Base-by-base conservation (phyloP, 768 basidiomycete genomes). In the Lentinus brumalis region DNA sequence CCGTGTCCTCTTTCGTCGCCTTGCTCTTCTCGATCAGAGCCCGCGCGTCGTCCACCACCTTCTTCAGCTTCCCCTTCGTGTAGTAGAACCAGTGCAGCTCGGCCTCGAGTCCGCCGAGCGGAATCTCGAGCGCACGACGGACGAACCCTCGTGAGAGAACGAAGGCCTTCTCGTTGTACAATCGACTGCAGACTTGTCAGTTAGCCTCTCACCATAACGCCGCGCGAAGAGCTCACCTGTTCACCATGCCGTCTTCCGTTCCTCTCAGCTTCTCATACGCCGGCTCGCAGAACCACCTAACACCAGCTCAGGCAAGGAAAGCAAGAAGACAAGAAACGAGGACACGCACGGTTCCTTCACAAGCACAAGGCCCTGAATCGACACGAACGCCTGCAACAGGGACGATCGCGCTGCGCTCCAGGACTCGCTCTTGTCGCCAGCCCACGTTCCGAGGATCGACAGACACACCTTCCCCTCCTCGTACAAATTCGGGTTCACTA, bases 391-490 rank as follows among this genome's bases (percentile, higher is more conserved):
- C 74, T 98, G 95, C 16, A 98, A 81, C 29, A 98, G 76, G 15
- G 93, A 96, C 1, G 94, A 96, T 47, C 91, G 81, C 39, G 85
- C 78, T 1, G 93, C 80, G 66, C 83, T 94, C 95, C 95, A 98
- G 7, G 84, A 87, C 76, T 98, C 94, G 61, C 81, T 89, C 69
- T 81, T 85, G 67, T 96, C 96, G 9, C 95, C 95, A 8, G 86
- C 82, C 95, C 95, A 97, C 0, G 94, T 96, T 15, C 92, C 92
- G 7, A 96, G 76, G 51, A 96, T 92, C 15, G 94, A 96, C 44
- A 96, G 74, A 67, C 94, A 96, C 32, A 96, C 94, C 73, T 96
- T 96, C 46, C 95, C 95, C 65, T 97, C 95, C 70, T 96, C 94
- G 63, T 98, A 98, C 44, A 97, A 74, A 75, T 96, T 96, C 44